phyloP scores from a whole-genome alignment of 495 filamentous ascomycete genomes.

The Talaromyces wortmannii region DNA sequence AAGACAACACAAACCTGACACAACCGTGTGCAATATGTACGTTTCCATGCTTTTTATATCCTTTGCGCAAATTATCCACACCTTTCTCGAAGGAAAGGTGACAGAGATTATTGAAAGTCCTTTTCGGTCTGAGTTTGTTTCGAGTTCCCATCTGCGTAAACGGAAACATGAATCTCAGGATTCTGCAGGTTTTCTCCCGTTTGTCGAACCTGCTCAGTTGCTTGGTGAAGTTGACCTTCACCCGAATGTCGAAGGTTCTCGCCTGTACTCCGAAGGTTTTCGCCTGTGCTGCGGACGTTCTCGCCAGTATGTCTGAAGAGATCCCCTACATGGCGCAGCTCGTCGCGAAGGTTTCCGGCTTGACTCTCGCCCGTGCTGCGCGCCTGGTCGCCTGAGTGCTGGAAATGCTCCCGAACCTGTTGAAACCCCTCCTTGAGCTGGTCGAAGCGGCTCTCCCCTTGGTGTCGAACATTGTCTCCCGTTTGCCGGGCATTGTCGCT shows the following conservation, averaged over 20 bases:
- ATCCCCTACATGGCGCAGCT: not conserved
- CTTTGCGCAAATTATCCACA: not conserved
- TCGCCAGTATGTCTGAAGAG: not conserved
- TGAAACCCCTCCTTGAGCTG: not conserved
- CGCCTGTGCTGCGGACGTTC: not conserved
- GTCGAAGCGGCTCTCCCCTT: not conserved
- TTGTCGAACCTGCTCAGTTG: constrained; percentile 1
- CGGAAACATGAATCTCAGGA: not conserved
- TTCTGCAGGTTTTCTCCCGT: constrained; percentile 1
- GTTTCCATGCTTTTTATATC: not conserved
- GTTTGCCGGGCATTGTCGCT: not conserved
- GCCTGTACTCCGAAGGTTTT: not conserved
- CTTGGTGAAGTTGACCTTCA: constrained; percentile 1
- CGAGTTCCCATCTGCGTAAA: not conserved
- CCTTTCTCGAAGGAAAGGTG: too few species aligned
- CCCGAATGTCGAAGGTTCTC: constrained; percentile 1
- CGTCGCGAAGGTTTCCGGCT: not conserved
- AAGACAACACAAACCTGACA: too few species aligned
- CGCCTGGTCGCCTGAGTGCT: not conserved
- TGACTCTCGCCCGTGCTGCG: not conserved
- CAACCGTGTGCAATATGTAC: not conserved
- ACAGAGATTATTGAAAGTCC: not conserved
- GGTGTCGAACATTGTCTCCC: not conserved
- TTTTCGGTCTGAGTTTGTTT: not conserved
- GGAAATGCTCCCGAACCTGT: not conserved